Percentiles rank a stretch among this genome's conserved stretches.
Conservation (phyloP, 345 rosid genomes). For the Aegle marmelos region DNA sequence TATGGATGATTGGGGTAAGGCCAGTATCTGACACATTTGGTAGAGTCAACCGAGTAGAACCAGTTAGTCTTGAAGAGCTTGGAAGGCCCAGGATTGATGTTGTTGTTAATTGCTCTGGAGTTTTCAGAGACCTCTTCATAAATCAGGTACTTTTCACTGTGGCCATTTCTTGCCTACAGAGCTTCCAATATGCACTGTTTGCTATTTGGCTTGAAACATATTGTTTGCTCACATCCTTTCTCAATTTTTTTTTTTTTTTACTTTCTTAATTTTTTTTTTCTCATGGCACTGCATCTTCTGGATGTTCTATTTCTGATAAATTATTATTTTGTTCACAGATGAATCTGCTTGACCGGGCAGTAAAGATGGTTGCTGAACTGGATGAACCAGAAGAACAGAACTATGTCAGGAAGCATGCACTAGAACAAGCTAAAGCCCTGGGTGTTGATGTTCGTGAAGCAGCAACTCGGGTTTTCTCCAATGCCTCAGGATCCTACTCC, state of each 20-base stretch:
- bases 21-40: conserved; percentile 92
- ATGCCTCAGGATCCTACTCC: conserved; percentile 97
- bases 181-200: not conserved
- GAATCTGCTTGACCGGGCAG: conserved; percentile 96
- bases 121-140: conserved; percentile 95
- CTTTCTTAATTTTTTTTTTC: not conserved
- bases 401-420: conserved; percentile 84
- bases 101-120: conserved; percentile 97
- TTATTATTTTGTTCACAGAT: conserved; percentile 41
- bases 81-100: conserved; percentile 99
- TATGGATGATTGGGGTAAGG: conserved; percentile 97
- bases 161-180: not conserved
- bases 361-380: conserved; percentile 96
- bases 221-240: not conserved
- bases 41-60: conserved; percentile 87
- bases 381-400: conserved; percentile 89
- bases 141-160: conserved; percentile 60
- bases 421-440: conserved; percentile 83
- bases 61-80: conserved; percentile 89
- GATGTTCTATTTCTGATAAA: not conserved
- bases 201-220: not conserved
- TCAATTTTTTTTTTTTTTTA: too few species aligned
- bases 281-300: not conserved
- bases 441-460: conserved; percentile 85
- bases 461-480: conserved; percentile 93